Evolutionary conservation across 2,329 filamentous ascomycete genomes (phyloP).

Genomic region (Corinectria fuckeliana): DNA sequence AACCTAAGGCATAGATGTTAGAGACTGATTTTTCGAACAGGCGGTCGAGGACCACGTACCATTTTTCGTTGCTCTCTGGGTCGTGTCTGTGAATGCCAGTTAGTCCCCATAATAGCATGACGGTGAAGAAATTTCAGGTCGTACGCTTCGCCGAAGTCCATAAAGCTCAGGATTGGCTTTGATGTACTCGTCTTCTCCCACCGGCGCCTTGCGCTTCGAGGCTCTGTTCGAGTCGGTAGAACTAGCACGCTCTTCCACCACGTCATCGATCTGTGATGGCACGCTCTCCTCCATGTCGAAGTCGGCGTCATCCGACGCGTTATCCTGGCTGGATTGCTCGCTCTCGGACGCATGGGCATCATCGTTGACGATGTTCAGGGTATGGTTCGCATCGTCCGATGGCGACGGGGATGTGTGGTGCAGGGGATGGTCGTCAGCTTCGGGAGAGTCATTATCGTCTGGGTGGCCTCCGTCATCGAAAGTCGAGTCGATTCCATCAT

Average conservation of each 20-base stretch:
- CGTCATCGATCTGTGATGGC: slow-evolving; percentile 52
- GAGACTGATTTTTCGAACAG: neutral
- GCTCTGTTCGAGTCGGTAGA: slow-evolving; percentile 74
- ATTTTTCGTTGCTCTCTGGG: slow-evolving; percentile 64
- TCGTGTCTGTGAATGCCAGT: slow-evolving; percentile 52
- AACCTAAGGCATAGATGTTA: slow-evolving; percentile 45
- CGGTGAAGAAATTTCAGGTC: slow-evolving; percentile 45
- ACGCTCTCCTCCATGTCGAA: slow-evolving; percentile 75
- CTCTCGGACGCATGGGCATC: slow-evolving; percentile 52
- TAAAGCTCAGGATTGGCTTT: slow-evolving; percentile 93
- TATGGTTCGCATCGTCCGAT: slow-evolving; percentile 52
- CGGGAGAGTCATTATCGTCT: slow-evolving; percentile 76
- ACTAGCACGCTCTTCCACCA: slow-evolving; percentile 64
- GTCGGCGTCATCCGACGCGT: slow-evolving; percentile 73
- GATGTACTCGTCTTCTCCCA: slow-evolving; percentile 83
- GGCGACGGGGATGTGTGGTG: slow-evolving; percentile 52
- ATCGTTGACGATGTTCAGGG: slow-evolving; percentile 48
- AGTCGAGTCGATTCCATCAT: slow-evolving; percentile 51
- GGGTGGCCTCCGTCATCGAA: slow-evolving; percentile 44
- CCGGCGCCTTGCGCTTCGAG: slow-evolving; percentile 73
- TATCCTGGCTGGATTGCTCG: slow-evolving; percentile 57
- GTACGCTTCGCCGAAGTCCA: slow-evolving; percentile 89
- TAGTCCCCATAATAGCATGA: slow-evolving; percentile 41
- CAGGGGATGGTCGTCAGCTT: slow-evolving; percentile 66
- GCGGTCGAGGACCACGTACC: slow-evolving; percentile 48